Base-by-base conservation (phyloP, 2,329 filamentous ascomycete species). In the Mollisia scopiformis region DNA sequence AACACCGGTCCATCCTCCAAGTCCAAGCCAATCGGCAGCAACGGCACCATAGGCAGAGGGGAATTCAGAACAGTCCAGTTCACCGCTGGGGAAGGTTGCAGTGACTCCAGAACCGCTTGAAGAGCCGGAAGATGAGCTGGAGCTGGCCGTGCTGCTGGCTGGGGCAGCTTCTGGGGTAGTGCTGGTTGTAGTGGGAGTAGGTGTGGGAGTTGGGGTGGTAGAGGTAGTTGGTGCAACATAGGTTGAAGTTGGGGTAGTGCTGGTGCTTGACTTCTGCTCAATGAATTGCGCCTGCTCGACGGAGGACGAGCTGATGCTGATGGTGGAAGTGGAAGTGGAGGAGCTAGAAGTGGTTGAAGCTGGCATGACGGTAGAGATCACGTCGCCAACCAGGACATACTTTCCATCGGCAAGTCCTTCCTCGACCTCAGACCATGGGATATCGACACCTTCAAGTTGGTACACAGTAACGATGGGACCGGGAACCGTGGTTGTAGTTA, bases 31-130 rank as follows among this genome's bases (percentile, higher is more conserved):
- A 58, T 82, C 73, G 30, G 95, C 78, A 52, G 86, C 57, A 49
- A 96, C 72, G 1, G 93, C 90, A 68, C 95, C 95, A 72, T 96
- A 98, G 0, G 86, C 80, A 2, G 86, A 87, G 16, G 93, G 93
- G 80, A 97, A 96, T 1, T 81, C 73, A 64, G 75, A 77, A 79
- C 95, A 98, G 66, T 82, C 77, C 57, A 96, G 71, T 68, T 86
- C 76, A 62, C 91, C 91, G 75, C 89, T 88, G 13, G 90, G 90
- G 82, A 98, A 98, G 7, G 87, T 79, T 16, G 78, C 77, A 66
- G 87, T 80, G 57, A 94, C 67, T 54, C 90, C 91, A 25, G 71
- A 79, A 54, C 73, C 61, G 59, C 66, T 52, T 13, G 30, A 51
- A 37, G 50, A 51, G 67, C 73, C 68, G 58, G 63, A 58, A 66